Conservation (phyloP, 2,329 filamentous ascomycete genomes). For the Aurifilum marmelostoma region DNA sequence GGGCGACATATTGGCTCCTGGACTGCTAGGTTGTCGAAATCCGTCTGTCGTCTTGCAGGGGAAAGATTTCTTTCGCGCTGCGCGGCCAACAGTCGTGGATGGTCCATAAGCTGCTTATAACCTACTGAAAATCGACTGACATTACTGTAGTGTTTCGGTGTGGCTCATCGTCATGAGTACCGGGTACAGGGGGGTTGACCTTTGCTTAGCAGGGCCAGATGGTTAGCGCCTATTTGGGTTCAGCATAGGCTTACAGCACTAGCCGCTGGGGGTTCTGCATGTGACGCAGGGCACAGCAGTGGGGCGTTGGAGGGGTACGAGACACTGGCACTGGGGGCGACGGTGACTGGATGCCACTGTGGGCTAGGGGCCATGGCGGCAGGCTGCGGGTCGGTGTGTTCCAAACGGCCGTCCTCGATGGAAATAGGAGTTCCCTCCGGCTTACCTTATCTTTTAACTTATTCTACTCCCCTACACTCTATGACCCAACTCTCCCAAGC, state of each 20-base stretch:
- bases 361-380: constrained; percentile 2
- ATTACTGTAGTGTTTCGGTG: neutral
- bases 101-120: neutral
- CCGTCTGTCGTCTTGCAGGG: neutral
- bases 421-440: constrained; percentile 8
- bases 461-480: constrained; percentile 1
- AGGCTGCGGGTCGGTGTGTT: constrained; percentile 7
- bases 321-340: neutral
- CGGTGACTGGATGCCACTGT: no score
- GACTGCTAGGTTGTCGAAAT: neutral
- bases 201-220: no score
- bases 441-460: constrained; percentile 3
- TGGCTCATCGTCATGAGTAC: neutral
- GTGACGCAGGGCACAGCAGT: constrained; percentile 11
- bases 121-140: neutral
- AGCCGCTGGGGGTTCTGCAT: constrained; percentile 6
- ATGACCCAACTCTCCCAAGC: constrained; percentile 20
- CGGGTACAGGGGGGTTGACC: neutral
- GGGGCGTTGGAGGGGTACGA: constrained; percentile 4
- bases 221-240: constrained; percentile 2
- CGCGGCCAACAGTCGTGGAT: neutral
- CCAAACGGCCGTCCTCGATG: neutral
- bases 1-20: constrained; percentile 17
- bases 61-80: no score
- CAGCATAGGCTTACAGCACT: neutral